Percentiles rank a stretch among this genome's conserved stretches.
phyloP scores from a whole-genome alignment of 2,329 filamentous ascomycete species.

The Fusarium sp. region DNA sequence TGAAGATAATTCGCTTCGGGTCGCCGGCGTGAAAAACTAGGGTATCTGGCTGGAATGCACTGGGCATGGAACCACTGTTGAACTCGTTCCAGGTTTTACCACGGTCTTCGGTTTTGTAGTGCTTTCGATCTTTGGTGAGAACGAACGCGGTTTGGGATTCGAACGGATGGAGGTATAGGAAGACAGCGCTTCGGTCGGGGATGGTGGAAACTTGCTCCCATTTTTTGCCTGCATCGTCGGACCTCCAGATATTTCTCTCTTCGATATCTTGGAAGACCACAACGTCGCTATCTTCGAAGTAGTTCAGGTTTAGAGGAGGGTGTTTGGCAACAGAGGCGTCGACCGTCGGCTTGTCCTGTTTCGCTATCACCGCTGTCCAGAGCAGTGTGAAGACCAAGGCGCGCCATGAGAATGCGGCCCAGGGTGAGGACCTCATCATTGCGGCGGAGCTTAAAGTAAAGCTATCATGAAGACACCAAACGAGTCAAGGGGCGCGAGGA shows the following conservation, averaged over 20 bases:
- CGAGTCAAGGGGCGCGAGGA: conserved; percentile 14
- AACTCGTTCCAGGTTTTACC: conserved; percentile 86
- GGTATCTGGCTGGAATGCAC: conserved; percentile 60
- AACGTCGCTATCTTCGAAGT: conserved; percentile 90
- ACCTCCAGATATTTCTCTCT: conserved; percentile 77
- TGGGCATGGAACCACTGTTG: conserved; percentile 68
- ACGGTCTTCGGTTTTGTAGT: conserved; percentile 86
- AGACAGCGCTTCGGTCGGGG: conserved; percentile 69
- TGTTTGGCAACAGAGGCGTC: conserved; percentile 73
- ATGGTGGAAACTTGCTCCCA: conserved; percentile 77
- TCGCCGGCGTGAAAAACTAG: conserved; percentile 87
- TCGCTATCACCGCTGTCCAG: conserved; percentile 59
- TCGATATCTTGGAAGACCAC: conserved; percentile 78
- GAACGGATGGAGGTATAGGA: conserved; percentile 80
- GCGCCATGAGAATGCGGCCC: conserved; percentile 60
- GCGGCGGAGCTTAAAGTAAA: conserved; percentile 48
- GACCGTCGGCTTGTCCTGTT: conserved; percentile 75
- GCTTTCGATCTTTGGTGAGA: conserved; percentile 73
- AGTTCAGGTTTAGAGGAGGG: conserved; percentile 77
- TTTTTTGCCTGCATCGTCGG: conserved; percentile 79
- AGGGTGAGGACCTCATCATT: conserved; percentile 67
- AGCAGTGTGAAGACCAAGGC: conserved; percentile 63
- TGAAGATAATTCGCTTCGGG: conserved; percentile 86
- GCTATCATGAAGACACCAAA: conserved; percentile 57
- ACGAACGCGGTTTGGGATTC: conserved; percentile 84